phyloP scores from a whole-genome alignment of 306 rosid genomes.

The Hylodesmum podocarpum region DNA sequence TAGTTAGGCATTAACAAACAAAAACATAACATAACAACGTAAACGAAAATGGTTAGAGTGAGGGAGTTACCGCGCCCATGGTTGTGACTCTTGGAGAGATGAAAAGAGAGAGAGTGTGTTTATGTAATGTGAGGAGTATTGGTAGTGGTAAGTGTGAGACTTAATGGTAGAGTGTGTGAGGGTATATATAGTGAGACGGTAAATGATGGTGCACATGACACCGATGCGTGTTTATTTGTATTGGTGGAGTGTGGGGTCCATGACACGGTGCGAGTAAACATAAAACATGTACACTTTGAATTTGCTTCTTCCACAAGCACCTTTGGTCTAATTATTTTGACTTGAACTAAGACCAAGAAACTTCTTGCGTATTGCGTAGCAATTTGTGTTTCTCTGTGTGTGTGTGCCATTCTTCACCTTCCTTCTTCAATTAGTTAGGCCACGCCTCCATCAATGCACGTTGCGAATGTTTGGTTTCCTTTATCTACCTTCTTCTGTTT shows the following conservation, averaged over 20 bases:
- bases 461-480: not conserved
- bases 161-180: not conserved
- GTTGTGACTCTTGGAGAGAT: not conserved
- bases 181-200: not conserved
- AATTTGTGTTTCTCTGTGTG: no score
- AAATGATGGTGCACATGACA: not conserved
- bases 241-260: not conserved
- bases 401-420: not conserved
- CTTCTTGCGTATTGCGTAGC: slow-evolving; percentile 2
- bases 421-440: slow-evolving; percentile 4
- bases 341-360: slow-evolving; percentile 4
- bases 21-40: no score
- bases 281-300: not conserved
- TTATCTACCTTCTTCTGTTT: not conserved
- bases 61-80: slow-evolving; percentile 30
- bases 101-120: not conserved
- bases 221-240: not conserved
- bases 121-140: not conserved
- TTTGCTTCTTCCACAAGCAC: not conserved
- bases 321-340: not conserved
- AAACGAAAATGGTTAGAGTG: not conserved
- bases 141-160: not conserved
- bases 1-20: not conserved
- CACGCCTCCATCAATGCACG: not conserved
- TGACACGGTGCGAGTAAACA: not conserved